Evolutionary conservation across 202 grass and related monocot species (phyloP).

Genomic region (Musa balbisiana): DNA sequence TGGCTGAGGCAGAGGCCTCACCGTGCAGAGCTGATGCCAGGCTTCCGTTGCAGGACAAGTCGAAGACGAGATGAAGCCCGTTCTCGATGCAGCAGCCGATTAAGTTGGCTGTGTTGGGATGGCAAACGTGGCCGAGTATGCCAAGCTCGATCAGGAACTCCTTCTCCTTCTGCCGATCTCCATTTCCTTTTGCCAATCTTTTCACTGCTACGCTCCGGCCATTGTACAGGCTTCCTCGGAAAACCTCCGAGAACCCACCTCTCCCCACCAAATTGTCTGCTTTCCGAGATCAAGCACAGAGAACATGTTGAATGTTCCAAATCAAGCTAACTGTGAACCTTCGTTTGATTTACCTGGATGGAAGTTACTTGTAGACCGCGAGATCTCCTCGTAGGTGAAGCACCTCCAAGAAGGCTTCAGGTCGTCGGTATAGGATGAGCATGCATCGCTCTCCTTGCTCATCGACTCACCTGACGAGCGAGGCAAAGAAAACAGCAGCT

Average conservation of each 20-base stretch:
- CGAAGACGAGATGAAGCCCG: constrained; percentile 67
- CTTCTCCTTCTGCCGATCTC: constrained; percentile 68
- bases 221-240: constrained; percentile 48
- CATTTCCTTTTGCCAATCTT: constrained; percentile 56
- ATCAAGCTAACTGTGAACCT: too few relatives aligned
- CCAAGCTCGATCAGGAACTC: constrained; percentile 76
- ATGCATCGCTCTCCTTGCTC: constrained; percentile 35
- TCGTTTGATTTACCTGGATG: constrained; percentile 37
- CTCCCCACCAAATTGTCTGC: constrained; percentile 75
- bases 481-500: constrained; percentile 57
- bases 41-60: constrained; percentile 61
- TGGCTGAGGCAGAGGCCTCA: constrained; percentile 24
- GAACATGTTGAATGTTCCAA: too few relatives aligned
- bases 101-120: constrained; percentile 80
- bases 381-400: constrained; percentile 67
- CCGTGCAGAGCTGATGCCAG: constrained; percentile 67
- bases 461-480: constrained; percentile 33
- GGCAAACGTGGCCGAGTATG: constrained; percentile 80
- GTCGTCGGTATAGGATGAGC: constrained; percentile 36
- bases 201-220: constrained; percentile 69
- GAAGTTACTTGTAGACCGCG: constrained; percentile 60
- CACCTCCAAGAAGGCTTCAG: constrained; percentile 70
- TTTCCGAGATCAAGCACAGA: not conserved
- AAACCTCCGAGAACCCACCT: constrained; percentile 92
- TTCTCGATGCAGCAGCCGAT: constrained; percentile 92